Conservation (phyloP, 2,329 filamentous ascomycete species). For the Xylariaceae sp. region DNA sequence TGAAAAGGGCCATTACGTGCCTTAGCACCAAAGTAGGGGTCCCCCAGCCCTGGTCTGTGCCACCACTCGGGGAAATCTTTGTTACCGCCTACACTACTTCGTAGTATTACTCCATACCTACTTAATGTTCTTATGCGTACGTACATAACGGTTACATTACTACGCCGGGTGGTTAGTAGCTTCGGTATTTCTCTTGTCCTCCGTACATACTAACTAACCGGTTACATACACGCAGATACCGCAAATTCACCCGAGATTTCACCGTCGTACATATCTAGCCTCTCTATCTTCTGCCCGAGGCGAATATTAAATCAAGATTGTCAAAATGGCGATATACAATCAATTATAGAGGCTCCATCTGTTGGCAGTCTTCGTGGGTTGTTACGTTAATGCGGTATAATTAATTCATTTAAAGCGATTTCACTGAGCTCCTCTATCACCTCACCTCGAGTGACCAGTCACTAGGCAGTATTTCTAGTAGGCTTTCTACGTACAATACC, state of each 20-base stretch:
- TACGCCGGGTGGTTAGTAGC: too few relatives aligned
- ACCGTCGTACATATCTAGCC: slow-evolving; percentile 6
- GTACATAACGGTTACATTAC: too few relatives aligned
- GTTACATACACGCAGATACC: background rate
- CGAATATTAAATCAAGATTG: background rate
- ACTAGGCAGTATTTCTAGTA: too few relatives aligned
- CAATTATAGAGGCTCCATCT: slow-evolving; percentile 2
- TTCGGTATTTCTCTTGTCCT: slow-evolving; percentile 11
- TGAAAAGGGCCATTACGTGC: background rate
- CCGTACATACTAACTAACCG: slow-evolving; percentile 5
- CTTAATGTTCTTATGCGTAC: too few relatives aligned
- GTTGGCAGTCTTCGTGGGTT: slow-evolving; percentile 7
- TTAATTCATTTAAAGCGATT: slow-evolving; percentile 9
- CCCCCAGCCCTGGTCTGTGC: slow-evolving; percentile 10
- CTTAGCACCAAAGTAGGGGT: background rate
- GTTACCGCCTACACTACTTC: too few relatives aligned
- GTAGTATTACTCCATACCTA: too few relatives aligned
- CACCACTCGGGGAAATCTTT: slow-evolving; percentile 2
- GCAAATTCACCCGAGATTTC: slow-evolving; percentile 13
- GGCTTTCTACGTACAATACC: too few relatives aligned
- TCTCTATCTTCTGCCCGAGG: background rate
- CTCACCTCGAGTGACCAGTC: too few relatives aligned
- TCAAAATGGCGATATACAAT: too few relatives aligned
- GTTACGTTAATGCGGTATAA: slow-evolving; percentile 10
- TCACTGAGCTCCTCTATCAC: slow-evolving; percentile 12